phyloP scores from a whole-genome alignment of 345 rosid species.

The Salix udensis region DNA sequence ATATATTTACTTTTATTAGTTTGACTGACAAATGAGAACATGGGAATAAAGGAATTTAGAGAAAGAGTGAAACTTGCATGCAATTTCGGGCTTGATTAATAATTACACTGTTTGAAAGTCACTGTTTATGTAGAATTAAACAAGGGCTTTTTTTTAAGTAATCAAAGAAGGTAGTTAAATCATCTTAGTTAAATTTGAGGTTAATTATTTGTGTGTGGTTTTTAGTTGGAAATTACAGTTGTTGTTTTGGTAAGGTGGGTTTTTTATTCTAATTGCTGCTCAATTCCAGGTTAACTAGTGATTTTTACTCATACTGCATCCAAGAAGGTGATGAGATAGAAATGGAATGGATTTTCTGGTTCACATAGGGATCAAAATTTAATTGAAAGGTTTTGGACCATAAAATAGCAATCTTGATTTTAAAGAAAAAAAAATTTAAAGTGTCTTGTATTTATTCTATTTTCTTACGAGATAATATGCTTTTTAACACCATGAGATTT shows the following conservation, averaged over 20 bases:
- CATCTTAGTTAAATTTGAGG: background rate
- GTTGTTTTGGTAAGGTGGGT: background rate
- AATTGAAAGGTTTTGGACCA: background rate
- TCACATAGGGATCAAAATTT: background rate
- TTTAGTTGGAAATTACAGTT: background rate
- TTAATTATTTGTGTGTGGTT: background rate
- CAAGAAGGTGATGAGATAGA: background rate
- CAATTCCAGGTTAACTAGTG: background rate
- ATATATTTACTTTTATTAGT: background rate
- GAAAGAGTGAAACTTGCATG: background rate
- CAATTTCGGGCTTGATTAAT: background rate
- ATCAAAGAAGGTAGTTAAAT: background rate
- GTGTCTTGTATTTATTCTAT: background rate
- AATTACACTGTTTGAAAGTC: background rate
- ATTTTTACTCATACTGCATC: background rate
- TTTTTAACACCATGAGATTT: no score
- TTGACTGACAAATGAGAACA: background rate
- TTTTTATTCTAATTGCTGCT: background rate
- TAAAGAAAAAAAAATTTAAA: background rate
- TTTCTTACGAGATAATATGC: background rate
- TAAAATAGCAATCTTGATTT: background rate
- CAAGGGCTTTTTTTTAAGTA: background rate
- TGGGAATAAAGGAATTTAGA: background rate
- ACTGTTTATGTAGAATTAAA: background rate
- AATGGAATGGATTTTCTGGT: background rate